Conservation (phyloP, 768 basidiomycete genomes). For the Coprinellus micaceus region DNA sequence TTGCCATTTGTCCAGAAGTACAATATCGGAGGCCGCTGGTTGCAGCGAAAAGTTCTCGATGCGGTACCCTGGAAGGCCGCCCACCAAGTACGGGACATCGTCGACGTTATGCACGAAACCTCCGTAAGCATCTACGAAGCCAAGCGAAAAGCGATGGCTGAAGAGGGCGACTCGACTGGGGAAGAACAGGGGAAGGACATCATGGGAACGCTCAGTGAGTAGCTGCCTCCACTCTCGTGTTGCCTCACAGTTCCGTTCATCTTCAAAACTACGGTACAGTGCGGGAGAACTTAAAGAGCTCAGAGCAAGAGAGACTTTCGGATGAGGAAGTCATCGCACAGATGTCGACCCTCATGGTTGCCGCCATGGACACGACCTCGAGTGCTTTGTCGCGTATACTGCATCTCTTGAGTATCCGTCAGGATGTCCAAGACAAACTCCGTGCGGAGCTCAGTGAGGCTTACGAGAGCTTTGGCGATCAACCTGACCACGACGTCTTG, state of each 20-base stretch:
- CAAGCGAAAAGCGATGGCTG: constrained; percentile 31
- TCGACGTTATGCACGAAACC: constrained; percentile 13
- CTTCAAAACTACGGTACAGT: constrained; percentile 22
- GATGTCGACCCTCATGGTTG: constrained; percentile 26
- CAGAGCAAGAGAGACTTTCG: constrained; percentile 28
- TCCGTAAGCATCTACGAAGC: constrained; percentile 32
- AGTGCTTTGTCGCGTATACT: constrained; percentile 24
- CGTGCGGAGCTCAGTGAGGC: constrained; percentile 24
- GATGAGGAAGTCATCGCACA: constrained; percentile 34
- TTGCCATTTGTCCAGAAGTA: constrained; percentile 4
- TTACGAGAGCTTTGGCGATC: constrained; percentile 16
- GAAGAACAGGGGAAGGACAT: constrained; percentile 37
- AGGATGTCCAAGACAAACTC: constrained; percentile 31
- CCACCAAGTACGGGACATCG: constrained; percentile 21
- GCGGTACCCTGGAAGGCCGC: constrained; percentile 26
- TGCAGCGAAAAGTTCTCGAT: not conserved
- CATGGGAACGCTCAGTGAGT: constrained; percentile 42
- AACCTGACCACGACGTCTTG: constrained; percentile 25
- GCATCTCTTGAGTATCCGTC: constrained; percentile 22
- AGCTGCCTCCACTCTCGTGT: not conserved
- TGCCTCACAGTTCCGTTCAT: not conserved
- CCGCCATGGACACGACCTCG: constrained; percentile 28
- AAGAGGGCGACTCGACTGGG: constrained; percentile 26
- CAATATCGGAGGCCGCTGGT: not conserved
- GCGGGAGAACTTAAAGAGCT: constrained; percentile 30